Conservation (phyloP, 805 yeast species). For the Schizosaccharomyces octosporus region DNA sequence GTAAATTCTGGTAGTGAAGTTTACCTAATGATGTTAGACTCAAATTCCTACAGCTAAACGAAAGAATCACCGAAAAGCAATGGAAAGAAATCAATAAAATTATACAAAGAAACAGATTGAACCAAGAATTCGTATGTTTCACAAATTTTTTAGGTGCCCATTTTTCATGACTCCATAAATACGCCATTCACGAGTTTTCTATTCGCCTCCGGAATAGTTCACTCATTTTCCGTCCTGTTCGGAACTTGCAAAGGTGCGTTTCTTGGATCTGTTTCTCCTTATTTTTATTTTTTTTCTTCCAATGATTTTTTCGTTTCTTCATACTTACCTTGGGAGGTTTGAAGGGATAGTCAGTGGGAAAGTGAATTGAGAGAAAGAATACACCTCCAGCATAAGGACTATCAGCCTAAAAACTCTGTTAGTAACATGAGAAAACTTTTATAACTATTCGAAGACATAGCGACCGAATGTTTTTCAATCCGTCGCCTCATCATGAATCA, state of each 20-base stretch:
- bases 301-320: constrained; percentile 2
- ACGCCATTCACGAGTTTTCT: too few relatives aligned
- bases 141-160: too few relatives aligned
- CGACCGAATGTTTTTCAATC: neutral
- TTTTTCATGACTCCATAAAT: too few relatives aligned
- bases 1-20: constrained; percentile 83
- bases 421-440: neutral
- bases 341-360: constrained; percentile 97
- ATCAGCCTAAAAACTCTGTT: constrained; percentile 26
- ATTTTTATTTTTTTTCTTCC: too few relatives aligned
- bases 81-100: neutral
- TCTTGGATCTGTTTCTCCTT: too few relatives aligned
- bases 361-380: constrained; percentile 81
- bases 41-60: neutral
- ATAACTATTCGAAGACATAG: neutral
- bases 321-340: constrained; percentile 59
- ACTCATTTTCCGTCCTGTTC: too few relatives aligned
- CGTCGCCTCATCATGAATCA: neutral
- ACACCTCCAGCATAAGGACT: constrained; percentile 76
- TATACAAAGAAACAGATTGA: neutral
- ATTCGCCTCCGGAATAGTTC: too few relatives aligned
- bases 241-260: too few relatives aligned
- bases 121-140: too few relatives aligned
- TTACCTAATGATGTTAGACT: constrained; percentile 18
- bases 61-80: neutral